phyloP scores from a whole-genome alignment of 192 early-diverging fungal genomes.

The Entomortierella parvispora region DNA sequence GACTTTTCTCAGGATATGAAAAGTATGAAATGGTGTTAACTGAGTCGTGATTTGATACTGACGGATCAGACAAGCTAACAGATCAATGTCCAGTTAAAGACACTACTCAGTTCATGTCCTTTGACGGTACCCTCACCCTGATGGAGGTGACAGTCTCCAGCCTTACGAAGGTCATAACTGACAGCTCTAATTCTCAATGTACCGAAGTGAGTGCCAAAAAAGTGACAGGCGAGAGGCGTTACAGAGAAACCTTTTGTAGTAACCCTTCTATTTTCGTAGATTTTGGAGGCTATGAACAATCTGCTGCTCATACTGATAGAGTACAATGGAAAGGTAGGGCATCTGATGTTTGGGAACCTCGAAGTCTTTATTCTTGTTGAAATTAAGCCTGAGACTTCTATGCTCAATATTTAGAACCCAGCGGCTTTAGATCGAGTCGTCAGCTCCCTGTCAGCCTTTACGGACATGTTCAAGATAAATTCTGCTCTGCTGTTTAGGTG shows the following conservation, averaged over 20 bases:
- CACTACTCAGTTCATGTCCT: conserved; percentile 8
- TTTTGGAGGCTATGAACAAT: conserved; percentile 29
- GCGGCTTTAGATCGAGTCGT: conserved; percentile 17
- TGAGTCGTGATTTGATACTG: not conserved
- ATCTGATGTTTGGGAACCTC: not conserved
- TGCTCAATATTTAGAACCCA: conserved; percentile 5
- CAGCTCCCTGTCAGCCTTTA: conserved; percentile 18
- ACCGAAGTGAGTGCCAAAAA: conserved; percentile 8
- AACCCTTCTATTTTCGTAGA: not conserved
- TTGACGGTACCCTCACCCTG: conserved; percentile 35
- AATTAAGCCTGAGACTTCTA: not conserved
- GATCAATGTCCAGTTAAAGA: conserved; percentile 17
- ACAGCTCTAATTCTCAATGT: conserved; percentile 18
- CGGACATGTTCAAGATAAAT: conserved; percentile 44
- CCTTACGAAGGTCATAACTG: conserved; percentile 25
- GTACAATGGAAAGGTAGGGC: conserved; percentile 22
- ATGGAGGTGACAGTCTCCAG: conserved; percentile 45
- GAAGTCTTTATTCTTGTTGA: not conserved
- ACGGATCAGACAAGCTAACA: not conserved
- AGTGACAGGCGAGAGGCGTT: not conserved
- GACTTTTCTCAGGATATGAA: not conserved
- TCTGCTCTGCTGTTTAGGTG: conserved; percentile 33
- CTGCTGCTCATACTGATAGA: conserved; percentile 32
- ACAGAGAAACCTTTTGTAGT: not conserved
- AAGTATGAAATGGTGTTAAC: not conserved